Evolutionary conservation across 441 rosid genomes (phyloP), one percentile per base, ranked within the genome.

Genomic region (Pelargonium australe): DNA sequence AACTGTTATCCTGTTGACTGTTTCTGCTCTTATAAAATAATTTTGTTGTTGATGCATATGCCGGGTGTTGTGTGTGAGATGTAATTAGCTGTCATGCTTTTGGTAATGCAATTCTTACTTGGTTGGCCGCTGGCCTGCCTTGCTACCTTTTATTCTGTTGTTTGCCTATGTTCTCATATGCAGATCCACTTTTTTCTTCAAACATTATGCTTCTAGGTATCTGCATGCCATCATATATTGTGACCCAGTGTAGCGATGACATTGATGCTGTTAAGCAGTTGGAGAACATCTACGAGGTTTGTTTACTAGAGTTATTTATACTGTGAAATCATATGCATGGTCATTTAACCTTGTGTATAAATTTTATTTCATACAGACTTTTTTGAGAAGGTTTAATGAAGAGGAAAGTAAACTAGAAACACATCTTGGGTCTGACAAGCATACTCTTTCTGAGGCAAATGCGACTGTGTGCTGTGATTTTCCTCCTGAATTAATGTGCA

Each of bases 211-310:
- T 34, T 69, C 28, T 75, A 95, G 99, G 99, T 71, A 83, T 86
- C 74, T 85, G 92, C 86, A 82, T 92, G 87, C 86, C 95, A 69
- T 83, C 89, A 13, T 78, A 82, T 79, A 82, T 92, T 55, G 80
- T 85, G 23, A 79, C 78, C 74, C 78, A 82, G 67, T 75, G 75
- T 67, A 80, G 75, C 55, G 89, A 81, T 70, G 70, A 73, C 71
- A 70, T 14, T 51, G 71, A 73, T 67, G 82, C 82, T 82, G 78
- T 75, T 66, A 79, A 80, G 74, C 85, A 83, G 66, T 70, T 95
- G 73, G 86, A 85, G 77, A 93, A 88, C 73, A 87, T 95, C 75
- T 67, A 75, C 72, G 84, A 85, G 95, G 97, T 91, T 78, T 76
- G 82, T 75, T 64, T 66, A 74, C 70, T 74, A 11, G 45, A 37